Percentiles rank a stretch among this genome's conserved stretches.
These are phyloP conservation scores for Endothia cerciana DNA, from an alignment of 2,329 filamentous ascomycete genomes.

Conservation along the genomic window DNA sequence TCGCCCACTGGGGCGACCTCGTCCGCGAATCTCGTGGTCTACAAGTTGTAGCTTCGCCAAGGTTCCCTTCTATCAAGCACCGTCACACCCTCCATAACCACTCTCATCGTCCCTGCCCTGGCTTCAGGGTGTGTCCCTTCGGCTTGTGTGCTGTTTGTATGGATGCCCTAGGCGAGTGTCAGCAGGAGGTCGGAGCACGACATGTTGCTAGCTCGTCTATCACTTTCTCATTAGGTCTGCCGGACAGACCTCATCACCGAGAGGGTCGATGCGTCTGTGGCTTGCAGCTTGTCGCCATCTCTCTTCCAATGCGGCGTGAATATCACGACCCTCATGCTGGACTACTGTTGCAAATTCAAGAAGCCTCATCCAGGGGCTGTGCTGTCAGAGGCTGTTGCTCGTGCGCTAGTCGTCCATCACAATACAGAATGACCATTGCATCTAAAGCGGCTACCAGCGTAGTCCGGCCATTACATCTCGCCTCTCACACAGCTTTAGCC, in stretches of 20 bases:
- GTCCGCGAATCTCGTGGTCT: not conserved
- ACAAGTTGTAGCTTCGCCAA: not conserved
- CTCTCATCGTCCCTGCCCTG: not conserved
- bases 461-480: not conserved
- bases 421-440: not conserved
- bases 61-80: not conserved
- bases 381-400: slow-evolving; percentile 7
- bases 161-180: not conserved
- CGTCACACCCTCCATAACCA: not conserved
- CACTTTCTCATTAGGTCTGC: not conserved
- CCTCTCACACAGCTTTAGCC: slow-evolving; percentile 16
- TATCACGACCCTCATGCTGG: not conserved
- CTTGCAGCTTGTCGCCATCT: not conserved
- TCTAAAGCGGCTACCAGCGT: slow-evolving; percentile 1
- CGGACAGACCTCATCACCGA: not conserved
- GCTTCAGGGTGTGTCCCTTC: not conserved
- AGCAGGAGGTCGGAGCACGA: slow-evolving; percentile 1
- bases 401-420: not conserved
- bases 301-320: not conserved
- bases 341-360: not conserved
- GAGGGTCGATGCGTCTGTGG: slow-evolving; percentile 2
- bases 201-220: not conserved
- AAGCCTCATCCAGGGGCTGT: slow-evolving; percentile 4
- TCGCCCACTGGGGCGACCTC: not conserved
- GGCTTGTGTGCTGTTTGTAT: not conserved